phyloP scores from a whole-genome alignment of 192 early-diverging fungal species.

The Podila horticola region DNA sequence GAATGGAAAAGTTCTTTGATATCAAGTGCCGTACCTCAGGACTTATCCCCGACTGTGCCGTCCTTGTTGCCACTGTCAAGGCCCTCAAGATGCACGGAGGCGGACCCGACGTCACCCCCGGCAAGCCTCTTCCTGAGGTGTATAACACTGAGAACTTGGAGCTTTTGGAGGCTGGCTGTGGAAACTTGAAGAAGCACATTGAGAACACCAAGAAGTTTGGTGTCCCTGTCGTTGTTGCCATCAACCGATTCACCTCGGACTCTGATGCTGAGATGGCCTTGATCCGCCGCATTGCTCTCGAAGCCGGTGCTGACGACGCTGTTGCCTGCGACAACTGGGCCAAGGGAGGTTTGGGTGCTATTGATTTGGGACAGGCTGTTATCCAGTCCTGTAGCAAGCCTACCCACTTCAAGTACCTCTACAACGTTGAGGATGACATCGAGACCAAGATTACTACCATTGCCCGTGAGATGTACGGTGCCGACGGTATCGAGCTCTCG shows the following conservation, averaged over 20 bases:
- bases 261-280: constrained; percentile 86
- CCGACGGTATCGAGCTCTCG: constrained; percentile 88
- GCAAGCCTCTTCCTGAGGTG: constrained; percentile 89
- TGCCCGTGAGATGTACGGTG: constrained; percentile 94
- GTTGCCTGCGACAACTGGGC: constrained; percentile 96
- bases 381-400: constrained; percentile 72
- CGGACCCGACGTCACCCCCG: constrained; percentile 90
- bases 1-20: constrained; percentile 99
- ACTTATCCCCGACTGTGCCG: constrained; percentile 88
- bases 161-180: constrained; percentile 83
- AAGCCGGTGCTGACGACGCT: constrained; percentile 89
- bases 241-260: constrained; percentile 92
- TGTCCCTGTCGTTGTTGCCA: constrained; percentile 89
- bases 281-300: constrained; percentile 74
- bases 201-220: constrained; percentile 91
- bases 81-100: constrained; percentile 99
- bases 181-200: constrained; percentile 92
- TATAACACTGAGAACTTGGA: constrained; percentile 92
- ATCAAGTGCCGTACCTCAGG: constrained; percentile 96
- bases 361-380: constrained; percentile 89
- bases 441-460: constrained; percentile 94
- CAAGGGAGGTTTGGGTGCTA: constrained; percentile 88
- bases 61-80: constrained; percentile 94
- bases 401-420: constrained; percentile 85
- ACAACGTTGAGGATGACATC: constrained; percentile 83